Conservation (phyloP, 2,329 filamentous ascomycete species). For the Paracoccidioides brasiliensis region DNA sequence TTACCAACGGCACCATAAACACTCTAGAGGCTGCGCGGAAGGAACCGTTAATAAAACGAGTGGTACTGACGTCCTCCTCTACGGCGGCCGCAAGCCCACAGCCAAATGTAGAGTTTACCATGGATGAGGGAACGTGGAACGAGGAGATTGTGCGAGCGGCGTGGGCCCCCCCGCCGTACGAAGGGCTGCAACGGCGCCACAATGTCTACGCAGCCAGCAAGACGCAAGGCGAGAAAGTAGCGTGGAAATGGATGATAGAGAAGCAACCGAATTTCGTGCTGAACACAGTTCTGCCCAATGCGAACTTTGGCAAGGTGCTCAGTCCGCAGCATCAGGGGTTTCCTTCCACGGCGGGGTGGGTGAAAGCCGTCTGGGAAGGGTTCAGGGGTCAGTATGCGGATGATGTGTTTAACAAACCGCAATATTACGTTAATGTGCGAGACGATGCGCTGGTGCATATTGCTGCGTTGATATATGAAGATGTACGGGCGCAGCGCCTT, state of each 20-base stretch:
- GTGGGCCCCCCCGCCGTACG: constrained; percentile 21
- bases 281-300: constrained; percentile 27
- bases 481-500: constrained; percentile 38
- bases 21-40: background rate
- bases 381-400: constrained; percentile 7
- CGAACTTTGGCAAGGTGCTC: constrained; percentile 26
- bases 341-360: constrained; percentile 10
- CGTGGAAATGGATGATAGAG: constrained; percentile 36
- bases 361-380: constrained; percentile 12
- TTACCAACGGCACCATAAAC: background rate
- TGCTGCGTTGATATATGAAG: constrained; percentile 36
- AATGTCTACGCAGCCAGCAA: constrained; percentile 37
- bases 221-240: constrained; percentile 32
- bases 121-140: constrained; percentile 27
- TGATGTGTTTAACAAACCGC: constrained; percentile 16
- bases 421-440: constrained; percentile 35
- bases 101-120: constrained; percentile 22
- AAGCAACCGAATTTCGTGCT: constrained; percentile 33
- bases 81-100: constrained; percentile 24
- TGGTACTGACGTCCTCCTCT: constrained; percentile 34
- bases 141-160: constrained; percentile 22
- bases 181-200: constrained; percentile 12
- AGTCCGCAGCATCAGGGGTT: constrained; percentile 19
- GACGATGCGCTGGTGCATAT: constrained; percentile 42
- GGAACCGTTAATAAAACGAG: constrained; percentile 23